These are phyloP conservation scores for Didymella glomerata DNA, from an alignment of 2,329 filamentous ascomycete genomes.

Conservation along the genomic window DNA sequence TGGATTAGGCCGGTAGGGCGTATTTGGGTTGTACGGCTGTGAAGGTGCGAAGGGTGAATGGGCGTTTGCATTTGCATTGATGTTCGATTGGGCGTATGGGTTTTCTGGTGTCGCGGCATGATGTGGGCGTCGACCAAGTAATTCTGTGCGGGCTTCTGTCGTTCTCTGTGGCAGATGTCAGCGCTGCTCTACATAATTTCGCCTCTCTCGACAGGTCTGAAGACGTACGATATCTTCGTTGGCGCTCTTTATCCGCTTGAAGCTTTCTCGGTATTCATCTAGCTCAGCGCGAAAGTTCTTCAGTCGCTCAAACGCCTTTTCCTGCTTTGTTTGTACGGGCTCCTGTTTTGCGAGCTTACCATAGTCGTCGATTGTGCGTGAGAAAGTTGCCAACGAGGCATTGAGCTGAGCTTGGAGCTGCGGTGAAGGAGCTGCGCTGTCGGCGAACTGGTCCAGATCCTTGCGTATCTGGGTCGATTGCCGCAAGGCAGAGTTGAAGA, in stretches of 20 bases:
- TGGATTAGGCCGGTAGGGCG: slow-evolving; percentile 52
- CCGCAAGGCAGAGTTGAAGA: slow-evolving; percentile 86
- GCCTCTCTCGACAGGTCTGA: background rate
- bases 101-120: slow-evolving; percentile 86
- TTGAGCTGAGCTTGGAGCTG: slow-evolving; percentile 65
- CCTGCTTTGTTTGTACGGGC: slow-evolving; percentile 87
- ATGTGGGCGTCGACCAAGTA: slow-evolving; percentile 85
- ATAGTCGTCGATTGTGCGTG: slow-evolving; percentile 93
- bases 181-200: background rate
- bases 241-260: slow-evolving; percentile 78
- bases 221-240: slow-evolving; percentile 73
- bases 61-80: slow-evolving; percentile 29
- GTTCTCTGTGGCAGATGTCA: slow-evolving; percentile 55
- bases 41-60: slow-evolving; percentile 46
- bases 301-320: slow-evolving; percentile 86
- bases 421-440: slow-evolving; percentile 65
- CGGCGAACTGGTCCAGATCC: slow-evolving; percentile 76
- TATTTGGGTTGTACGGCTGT: slow-evolving; percentile 39
- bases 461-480: slow-evolving; percentile 81
- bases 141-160: slow-evolving; percentile 77
- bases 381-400: slow-evolving; percentile 75
- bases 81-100: slow-evolving; percentile 70
- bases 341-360: slow-evolving; percentile 84
- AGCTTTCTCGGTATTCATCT: slow-evolving; percentile 77
- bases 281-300: slow-evolving; percentile 87